Conservation (phyloP, 2,329 filamentous ascomycete genomes). For the Biscogniauxia mediterranea region DNA sequence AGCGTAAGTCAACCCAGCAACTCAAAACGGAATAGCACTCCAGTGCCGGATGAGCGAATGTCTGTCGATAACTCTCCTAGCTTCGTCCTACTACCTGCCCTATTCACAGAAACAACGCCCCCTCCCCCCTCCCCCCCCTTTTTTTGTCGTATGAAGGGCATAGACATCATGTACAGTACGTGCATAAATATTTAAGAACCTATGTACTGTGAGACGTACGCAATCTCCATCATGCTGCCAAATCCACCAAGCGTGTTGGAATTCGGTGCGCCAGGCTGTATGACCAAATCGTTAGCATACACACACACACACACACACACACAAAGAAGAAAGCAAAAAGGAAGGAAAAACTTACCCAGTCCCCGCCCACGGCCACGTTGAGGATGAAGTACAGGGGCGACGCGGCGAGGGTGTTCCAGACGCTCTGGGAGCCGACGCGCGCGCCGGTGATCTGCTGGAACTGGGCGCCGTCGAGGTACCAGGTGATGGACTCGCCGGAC, state of each 20-base stretch:
- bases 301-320: no score
- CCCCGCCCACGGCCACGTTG: slow-evolving; percentile 48
- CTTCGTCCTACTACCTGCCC: no score
- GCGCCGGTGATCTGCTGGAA: slow-evolving; percentile 45
- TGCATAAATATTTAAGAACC: slow-evolving; percentile 6
- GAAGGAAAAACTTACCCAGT: slow-evolving; percentile 35
- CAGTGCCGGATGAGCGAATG: neutral
- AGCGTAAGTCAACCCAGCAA: neutral
- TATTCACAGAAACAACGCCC: no score
- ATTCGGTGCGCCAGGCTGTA: slow-evolving; percentile 50
- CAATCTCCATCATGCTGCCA: slow-evolving; percentile 51
- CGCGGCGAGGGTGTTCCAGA: slow-evolving; percentile 45
- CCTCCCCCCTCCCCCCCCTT: no score
- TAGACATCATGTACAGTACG: no score
- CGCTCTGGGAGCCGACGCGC: slow-evolving; percentile 38
- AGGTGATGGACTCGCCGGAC: slow-evolving; percentile 47
- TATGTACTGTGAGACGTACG: slow-evolving; percentile 44
- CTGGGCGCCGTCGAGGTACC: slow-evolving; percentile 44
- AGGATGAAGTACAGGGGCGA: slow-evolving; percentile 45
- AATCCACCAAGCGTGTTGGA: slow-evolving; percentile 43
- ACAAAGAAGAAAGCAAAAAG: slow-evolving; percentile 2
- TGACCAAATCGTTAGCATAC: neutral
- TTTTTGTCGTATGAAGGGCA: no score
- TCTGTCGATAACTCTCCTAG: neutral
- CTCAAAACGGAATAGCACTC: neutral